Evolutionary conservation across 2,329 filamentous ascomycete genomes (phyloP).

Genomic region (Monosporascus sp.): DNA sequence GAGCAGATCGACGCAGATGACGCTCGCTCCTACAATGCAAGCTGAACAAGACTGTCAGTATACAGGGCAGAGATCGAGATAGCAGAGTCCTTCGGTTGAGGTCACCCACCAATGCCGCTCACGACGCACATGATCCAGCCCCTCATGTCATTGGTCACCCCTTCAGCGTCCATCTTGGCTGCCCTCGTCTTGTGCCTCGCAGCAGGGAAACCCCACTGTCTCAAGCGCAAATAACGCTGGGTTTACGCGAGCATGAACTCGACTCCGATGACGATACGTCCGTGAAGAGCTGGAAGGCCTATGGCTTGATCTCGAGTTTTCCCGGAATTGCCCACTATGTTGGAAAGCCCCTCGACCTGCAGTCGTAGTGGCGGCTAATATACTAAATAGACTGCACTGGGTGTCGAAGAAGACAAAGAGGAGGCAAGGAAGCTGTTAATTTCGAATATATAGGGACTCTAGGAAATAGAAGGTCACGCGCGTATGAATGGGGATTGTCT

Average conservation of each 20-base stretch:
- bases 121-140: constrained; percentile 92
- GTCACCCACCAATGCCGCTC: constrained; percentile 62
- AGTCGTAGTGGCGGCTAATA: neutral
- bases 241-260: neutral
- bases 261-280: neutral
- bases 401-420: neutral
- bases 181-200: constrained; percentile 12
- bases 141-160: constrained; percentile 72
- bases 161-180: constrained; percentile 34
- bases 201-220: neutral
- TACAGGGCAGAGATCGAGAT: constrained; percentile 1
- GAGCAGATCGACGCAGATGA: constrained; percentile 82
- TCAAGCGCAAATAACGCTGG: neutral
- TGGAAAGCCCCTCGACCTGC: neutral
- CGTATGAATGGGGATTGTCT: neutral
- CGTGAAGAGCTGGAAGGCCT: neutral
- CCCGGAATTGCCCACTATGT: neutral
- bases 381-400: neutral
- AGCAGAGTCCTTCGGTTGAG: constrained; percentile 2
- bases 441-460: neutral
- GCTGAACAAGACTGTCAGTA: constrained; percentile 31
- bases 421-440: neutral
- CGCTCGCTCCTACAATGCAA: constrained; percentile 69
- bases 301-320: neutral
- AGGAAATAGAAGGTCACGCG: neutral